These are phyloP conservation scores for Arthrobotrys iridis DNA, from an alignment of 2,329 filamentous ascomycete species.

Conservation along the genomic window DNA sequence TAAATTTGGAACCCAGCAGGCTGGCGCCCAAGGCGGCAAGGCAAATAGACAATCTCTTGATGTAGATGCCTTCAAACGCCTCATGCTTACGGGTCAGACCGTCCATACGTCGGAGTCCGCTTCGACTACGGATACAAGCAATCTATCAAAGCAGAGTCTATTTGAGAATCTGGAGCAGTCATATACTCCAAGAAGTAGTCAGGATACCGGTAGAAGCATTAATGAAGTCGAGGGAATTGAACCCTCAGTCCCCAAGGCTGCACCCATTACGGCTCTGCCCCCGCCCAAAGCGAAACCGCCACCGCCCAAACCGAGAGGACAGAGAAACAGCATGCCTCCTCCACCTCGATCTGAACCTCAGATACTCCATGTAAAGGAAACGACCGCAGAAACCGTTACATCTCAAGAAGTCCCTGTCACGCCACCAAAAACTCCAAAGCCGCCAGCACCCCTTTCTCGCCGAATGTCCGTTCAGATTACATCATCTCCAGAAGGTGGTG, in stretches of 20 bases:
- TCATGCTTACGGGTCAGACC: constrained; percentile 76
- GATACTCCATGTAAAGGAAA: constrained; percentile 15
- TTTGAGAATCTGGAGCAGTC: constrained; percentile 20
- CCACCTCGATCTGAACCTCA: constrained; percentile 30
- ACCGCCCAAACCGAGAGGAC: constrained; percentile 46
- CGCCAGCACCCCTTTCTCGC: constrained; percentile 46
- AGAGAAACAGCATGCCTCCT: constrained; percentile 47
- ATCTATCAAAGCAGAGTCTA: constrained; percentile 58
- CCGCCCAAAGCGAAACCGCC: constrained; percentile 45
- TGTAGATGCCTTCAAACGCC: constrained; percentile 78
- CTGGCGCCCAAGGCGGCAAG: constrained; percentile 59
- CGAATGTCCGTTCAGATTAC: constrained; percentile 27
- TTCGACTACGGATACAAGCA: constrained; percentile 57
- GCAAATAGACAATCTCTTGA: constrained; percentile 67
- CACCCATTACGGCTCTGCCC: background rate
- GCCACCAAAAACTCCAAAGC: constrained; percentile 41
- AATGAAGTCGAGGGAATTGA: constrained; percentile 27
- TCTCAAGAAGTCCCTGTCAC: constrained; percentile 22
- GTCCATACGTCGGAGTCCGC: constrained; percentile 60
- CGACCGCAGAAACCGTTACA: background rate
- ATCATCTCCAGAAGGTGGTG: background rate
- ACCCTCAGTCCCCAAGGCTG: background rate
- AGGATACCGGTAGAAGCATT: constrained; percentile 30
- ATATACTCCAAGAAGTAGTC: constrained; percentile 41
- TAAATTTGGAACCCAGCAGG: constrained; percentile 59